These are phyloP conservation scores for Dictyostelium firmibasis DNA, from an alignment of 78 protist species.

Conservation along the genomic window DNA sequence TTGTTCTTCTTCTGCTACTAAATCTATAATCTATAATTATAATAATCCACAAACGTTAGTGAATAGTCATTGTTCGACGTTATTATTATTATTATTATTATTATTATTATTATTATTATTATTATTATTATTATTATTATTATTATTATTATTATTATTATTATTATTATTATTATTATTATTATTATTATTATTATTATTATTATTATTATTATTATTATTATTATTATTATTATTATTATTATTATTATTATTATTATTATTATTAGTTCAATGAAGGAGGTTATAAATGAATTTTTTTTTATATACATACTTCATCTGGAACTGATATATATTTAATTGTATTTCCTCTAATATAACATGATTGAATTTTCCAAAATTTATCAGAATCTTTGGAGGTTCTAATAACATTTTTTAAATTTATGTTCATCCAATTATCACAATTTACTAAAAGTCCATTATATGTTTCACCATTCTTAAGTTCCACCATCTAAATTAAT, in stretches of 20 bases:
- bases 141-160: not conserved
- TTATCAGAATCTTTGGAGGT: slow-evolving; percentile 94
- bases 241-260: not conserved
- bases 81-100: not conserved
- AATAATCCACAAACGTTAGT: not conserved
- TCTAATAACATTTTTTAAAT: slow-evolving; percentile 86
- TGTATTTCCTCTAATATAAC: slow-evolving; percentile 94
- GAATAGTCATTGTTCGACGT: not conserved
- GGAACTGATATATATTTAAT: slow-evolving; percentile 92
- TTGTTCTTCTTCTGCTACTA: slow-evolving; percentile 77
- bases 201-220: not conserved
- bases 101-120: not conserved
- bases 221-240: not conserved
- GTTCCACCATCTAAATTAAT: slow-evolving; percentile 91
- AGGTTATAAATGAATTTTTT: no score
- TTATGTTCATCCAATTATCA: slow-evolving; percentile 95
- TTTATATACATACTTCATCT: slow-evolving; percentile 86
- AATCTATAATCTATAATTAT: slow-evolving; percentile 56
- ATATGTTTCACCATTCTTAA: slow-evolving; percentile 97
- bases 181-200: not conserved
- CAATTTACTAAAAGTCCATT: slow-evolving; percentile 92
- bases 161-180: not conserved
- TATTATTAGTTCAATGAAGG: not conserved
- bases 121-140: no score
- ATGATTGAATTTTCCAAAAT: slow-evolving; percentile 91